These are phyloP conservation scores for Furcasterigmium sp. DNA, from an alignment of 2,329 filamentous ascomycete species.

Conservation along the genomic window DNA sequence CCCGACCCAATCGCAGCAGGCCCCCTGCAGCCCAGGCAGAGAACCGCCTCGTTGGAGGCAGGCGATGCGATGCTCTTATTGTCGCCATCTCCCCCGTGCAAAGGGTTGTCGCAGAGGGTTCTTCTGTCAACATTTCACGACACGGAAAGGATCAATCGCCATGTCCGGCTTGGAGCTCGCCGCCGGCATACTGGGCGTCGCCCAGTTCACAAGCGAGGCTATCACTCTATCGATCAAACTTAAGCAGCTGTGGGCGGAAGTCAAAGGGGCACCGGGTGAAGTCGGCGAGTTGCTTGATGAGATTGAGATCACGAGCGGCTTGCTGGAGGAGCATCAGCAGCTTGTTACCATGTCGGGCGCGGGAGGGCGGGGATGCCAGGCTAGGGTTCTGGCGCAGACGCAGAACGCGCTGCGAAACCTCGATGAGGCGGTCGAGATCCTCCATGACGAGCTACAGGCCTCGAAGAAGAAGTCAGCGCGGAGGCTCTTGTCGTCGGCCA, in stretches of 20 bases:
- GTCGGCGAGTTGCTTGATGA: slow-evolving; percentile 1
- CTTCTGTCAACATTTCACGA: too few relatives aligned
- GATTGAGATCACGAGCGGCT: background rate
- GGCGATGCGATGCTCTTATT: too few relatives aligned
- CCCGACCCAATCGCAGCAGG: too few relatives aligned
- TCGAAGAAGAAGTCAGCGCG: slow-evolving; percentile 11
- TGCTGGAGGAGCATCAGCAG: slow-evolving; percentile 1
- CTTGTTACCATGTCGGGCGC: background rate
- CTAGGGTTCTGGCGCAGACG: slow-evolving; percentile 3
- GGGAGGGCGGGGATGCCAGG: too few relatives aligned
- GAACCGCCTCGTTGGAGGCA: too few relatives aligned
- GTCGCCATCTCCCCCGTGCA: too few relatives aligned
- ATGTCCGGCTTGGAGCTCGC: slow-evolving; percentile 2
- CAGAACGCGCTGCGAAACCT: background rate
- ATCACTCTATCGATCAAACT: slow-evolving; percentile 11
- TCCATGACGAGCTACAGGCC: slow-evolving; percentile 5
- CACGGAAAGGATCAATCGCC: too few relatives aligned
- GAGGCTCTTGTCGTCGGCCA: slow-evolving; percentile 12
- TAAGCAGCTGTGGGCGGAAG: slow-evolving; percentile 8
- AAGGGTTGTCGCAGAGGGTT: too few relatives aligned
- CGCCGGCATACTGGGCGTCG: slow-evolving; percentile 4
- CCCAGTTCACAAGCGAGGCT: slow-evolving; percentile 7
- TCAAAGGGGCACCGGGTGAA: slow-evolving; percentile 7
- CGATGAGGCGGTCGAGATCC: background rate
- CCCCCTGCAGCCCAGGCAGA: too few relatives aligned